Percentiles rank a stretch among this genome's conserved stretches.
Evolutionary conservation across 192 early-diverging fungal species (phyloP).

Genomic region (Umbelopsis vinacea): DNA sequence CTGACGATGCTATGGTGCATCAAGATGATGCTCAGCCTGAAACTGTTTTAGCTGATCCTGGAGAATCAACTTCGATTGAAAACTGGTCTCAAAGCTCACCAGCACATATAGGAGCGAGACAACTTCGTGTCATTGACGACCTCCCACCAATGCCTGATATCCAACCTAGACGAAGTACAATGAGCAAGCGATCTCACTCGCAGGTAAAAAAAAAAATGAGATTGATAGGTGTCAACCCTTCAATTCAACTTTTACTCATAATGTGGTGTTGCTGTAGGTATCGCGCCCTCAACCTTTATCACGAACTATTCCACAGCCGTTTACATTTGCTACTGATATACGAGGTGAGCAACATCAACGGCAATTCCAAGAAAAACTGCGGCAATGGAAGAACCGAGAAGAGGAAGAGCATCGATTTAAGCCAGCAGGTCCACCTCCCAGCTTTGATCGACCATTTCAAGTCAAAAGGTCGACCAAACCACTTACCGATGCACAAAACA

Average conservation of each 20-base stretch:
- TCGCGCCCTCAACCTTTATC: conserved; percentile 2
- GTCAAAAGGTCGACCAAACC: conserved; percentile 60
- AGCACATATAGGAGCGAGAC: not conserved
- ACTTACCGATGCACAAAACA: conserved; percentile 52
- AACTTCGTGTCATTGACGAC: conserved; percentile 8
- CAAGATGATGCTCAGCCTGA: no score
- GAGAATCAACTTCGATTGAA: not conserved
- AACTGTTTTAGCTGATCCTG: not conserved
- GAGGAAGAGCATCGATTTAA: conserved; percentile 46
- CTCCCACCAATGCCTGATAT: not conserved
- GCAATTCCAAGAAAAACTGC: conserved; percentile 46
- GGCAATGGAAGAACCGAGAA: conserved; percentile 43
- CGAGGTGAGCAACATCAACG: conserved; percentile 48
- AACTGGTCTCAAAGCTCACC: not conserved
- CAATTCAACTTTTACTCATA: no score
- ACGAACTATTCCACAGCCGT: conserved; percentile 62
- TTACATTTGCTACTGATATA: conserved; percentile 56
- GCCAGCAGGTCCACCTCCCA: conserved; percentile 53
- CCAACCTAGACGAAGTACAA: not conserved
- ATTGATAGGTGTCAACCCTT: not conserved
- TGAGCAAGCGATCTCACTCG: not conserved
- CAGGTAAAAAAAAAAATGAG: not conserved
- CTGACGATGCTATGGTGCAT: no score
- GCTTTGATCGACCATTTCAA: conserved; percentile 52
- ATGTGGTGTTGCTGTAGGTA: no score